Conservation (phyloP, 441 rosid species). For the Metrosideros polymorpha region DNA sequence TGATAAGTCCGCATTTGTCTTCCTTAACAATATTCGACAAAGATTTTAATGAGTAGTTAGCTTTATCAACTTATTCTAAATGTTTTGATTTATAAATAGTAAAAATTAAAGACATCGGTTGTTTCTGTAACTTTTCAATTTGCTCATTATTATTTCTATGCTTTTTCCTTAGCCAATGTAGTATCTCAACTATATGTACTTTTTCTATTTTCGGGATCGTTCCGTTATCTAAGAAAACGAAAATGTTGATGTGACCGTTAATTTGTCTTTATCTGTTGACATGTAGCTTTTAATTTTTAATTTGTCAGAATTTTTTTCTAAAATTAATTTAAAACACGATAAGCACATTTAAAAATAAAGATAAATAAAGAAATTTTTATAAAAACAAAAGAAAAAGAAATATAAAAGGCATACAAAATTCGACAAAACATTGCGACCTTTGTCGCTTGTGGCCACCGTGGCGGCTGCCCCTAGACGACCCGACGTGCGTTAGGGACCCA, state of each 20-base stretch:
- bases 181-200: not conserved
- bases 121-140: not conserved
- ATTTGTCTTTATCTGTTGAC: not conserved
- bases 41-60: not conserved
- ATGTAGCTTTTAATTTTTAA: not conserved
- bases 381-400: not conserved
- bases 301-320: too few species aligned
- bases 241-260: not conserved
- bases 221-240: not conserved
- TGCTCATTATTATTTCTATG: too few species aligned
- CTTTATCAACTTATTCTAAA: not conserved
- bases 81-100: not conserved
- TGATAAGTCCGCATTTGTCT: not conserved
- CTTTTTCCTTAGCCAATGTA: not conserved
- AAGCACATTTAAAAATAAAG: not conserved
- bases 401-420: not conserved
- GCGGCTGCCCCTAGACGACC: not conserved
- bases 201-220: not conserved
- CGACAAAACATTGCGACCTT: not conserved
- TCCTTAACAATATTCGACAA: not conserved
- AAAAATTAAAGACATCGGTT: not conserved
- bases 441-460: too few species aligned
- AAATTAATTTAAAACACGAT: not conserved
- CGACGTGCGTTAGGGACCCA: fast-evolving
- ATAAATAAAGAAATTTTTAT: not conserved